phyloP scores from a whole-genome alignment of 768 basidiomycete species.

The Russula sp. region DNA sequence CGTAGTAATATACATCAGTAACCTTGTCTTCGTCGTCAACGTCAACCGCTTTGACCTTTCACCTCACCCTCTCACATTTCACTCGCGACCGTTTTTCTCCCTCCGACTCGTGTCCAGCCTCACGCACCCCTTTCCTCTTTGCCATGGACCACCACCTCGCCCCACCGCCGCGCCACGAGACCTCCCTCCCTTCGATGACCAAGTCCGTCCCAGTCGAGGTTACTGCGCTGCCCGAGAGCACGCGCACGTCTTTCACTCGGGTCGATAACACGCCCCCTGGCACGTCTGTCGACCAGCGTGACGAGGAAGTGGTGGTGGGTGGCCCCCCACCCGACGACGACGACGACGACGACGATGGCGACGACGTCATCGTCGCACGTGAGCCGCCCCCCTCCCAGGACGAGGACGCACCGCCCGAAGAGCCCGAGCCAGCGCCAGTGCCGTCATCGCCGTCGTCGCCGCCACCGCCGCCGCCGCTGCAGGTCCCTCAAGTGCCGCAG shows the following conservation, averaged over 20 bases:
- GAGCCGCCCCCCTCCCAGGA: background rate
- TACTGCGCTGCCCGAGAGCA: conserved; percentile 36
- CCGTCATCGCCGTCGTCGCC: too few species aligned
- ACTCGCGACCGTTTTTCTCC: background rate
- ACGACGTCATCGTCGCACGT: background rate
- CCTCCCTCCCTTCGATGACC: conserved; percentile 21
- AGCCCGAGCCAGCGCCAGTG: background rate
- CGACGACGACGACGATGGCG: too few species aligned
- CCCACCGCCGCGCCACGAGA: conserved; percentile 3
- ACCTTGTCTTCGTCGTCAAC: background rate
- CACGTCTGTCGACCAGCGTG: conserved; percentile 17
- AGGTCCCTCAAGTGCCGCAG: conserved; percentile 56
- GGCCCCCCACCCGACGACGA: background rate
- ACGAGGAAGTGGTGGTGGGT: background rate
- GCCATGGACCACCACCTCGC: conserved; percentile 7
- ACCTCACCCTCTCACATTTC: background rate
- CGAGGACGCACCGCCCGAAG: background rate
- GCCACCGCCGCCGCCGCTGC: background rate
- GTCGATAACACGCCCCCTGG: conserved; percentile 35
- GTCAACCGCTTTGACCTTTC: conserved; percentile 1
- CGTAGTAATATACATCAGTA: conserved; percentile 3
- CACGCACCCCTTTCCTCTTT: background rate
- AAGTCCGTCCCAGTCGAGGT: conserved; percentile 19
- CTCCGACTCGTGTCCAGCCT: background rate
- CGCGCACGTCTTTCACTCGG: conserved; percentile 50